Percentiles rank a stretch among this genome's conserved stretches.
These are phyloP conservation scores for Schizophyllum commune DNA, from an alignment of 1,284 basidiomycete genomes.

Conservation along the genomic window DNA sequence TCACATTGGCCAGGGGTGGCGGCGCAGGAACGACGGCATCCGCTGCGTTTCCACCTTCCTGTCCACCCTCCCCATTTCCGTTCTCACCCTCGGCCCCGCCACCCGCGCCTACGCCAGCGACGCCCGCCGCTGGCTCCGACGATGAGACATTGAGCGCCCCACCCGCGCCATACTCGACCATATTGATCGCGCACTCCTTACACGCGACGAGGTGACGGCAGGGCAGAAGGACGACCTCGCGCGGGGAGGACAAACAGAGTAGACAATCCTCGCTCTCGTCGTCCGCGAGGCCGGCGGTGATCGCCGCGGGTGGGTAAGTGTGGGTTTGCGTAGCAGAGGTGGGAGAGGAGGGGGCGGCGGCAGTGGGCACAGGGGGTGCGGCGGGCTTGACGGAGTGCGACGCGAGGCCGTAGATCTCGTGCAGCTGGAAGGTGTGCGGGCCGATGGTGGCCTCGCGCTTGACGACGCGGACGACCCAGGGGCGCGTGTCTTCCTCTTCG, in stretches of 20 bases:
- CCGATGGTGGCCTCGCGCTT: constrained; percentile 89
- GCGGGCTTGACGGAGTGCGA: constrained; percentile 29
- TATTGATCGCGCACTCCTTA: constrained; percentile 86
- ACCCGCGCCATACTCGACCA: constrained; percentile 92
- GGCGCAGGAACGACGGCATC: constrained; percentile 15
- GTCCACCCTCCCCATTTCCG: constrained; percentile 3
- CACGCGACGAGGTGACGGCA: constrained; percentile 90
- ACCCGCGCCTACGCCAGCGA: constrained; percentile 12
- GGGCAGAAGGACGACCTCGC: constrained; percentile 84
- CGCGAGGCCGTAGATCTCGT: constrained; percentile 86
- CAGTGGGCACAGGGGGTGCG: neutral
- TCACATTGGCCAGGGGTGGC: constrained; percentile 17
- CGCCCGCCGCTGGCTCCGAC: constrained; percentile 13
- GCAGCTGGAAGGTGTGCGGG: constrained; percentile 82
- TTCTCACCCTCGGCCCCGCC: constrained; percentile 11
- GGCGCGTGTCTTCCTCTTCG: constrained; percentile 42
- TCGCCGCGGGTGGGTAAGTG: constrained; percentile 44
- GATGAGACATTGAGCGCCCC: constrained; percentile 46
- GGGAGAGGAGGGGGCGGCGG: neutral
- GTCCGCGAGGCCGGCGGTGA: neutral
- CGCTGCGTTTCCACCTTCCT: constrained; percentile 1
- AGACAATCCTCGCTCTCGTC: constrained; percentile 77
- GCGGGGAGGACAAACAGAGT: constrained; percentile 75
- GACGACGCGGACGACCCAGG: constrained; percentile 87
- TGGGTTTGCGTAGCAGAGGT: constrained; percentile 18